A percentile compares a stretch with the other conserved stretches of the same genome.
Evolutionary conservation across 306 rosid genomes (phyloP).

Genomic region (Glycyrrhiza uralensis): DNA sequence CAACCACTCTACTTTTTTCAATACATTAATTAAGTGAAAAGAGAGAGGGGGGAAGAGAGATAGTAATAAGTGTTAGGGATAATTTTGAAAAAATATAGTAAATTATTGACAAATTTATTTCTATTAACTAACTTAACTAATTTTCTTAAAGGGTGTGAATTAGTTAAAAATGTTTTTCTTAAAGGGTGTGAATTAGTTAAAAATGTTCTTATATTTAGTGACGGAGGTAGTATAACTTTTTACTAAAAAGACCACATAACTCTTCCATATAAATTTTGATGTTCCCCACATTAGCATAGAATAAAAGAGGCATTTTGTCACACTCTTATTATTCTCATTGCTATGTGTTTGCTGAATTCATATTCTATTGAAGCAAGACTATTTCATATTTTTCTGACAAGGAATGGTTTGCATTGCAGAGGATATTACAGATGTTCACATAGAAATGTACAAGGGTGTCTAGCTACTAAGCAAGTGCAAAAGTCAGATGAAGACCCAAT

Average conservation of each 20-base stretch:
- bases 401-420: conserved; percentile 43
- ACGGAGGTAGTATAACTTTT: no score
- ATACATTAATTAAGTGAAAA: no score
- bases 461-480: conserved; percentile 88
- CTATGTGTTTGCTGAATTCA: neutral
- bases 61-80: no score
- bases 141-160: no score
- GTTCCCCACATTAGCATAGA: neutral
- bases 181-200: no score
- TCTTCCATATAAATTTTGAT: neutral
- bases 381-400: conserved; percentile 12
- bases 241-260: neutral
- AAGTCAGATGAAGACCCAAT: conserved; percentile 60
- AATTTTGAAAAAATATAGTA: no score
- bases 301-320: neutral
- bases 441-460: conserved; percentile 57
- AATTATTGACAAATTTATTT: no score
- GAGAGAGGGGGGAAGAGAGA: no score
- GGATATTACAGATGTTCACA: conserved; percentile 84
- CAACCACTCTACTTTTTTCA: no score
- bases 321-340: neutral
- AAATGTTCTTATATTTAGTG: no score
- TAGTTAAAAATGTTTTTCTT: no score
- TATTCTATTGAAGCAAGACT: neutral
- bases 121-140: no score